These are phyloP conservation scores for Cynara cardunculus DNA, from an alignment of 129 eudicot genomes.

Conservation along the genomic window DNA sequence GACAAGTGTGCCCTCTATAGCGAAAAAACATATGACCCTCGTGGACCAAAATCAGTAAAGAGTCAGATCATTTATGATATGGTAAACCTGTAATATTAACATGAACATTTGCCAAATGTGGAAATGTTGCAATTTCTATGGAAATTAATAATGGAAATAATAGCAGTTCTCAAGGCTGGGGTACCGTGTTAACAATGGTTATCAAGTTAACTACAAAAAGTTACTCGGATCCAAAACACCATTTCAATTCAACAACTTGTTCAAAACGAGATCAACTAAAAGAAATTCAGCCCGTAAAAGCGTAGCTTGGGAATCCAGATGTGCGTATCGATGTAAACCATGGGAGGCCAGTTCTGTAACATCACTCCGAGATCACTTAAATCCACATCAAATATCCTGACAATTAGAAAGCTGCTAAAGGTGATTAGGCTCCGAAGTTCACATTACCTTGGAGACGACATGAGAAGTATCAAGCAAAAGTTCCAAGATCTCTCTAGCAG, in stretches of 20 bases:
- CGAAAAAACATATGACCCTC: neutral
- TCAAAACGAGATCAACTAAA: neutral
- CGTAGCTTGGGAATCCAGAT: neutral
- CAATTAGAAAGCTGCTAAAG: neutral
- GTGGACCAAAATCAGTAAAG: constrained; percentile 12
- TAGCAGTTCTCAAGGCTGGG: neutral
- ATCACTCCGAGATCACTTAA: neutral
- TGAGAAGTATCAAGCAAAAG: constrained; percentile 85
- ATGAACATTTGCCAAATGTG: neutral
- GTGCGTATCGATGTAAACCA: neutral
- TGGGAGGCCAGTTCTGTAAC: neutral
- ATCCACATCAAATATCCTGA: neutral
- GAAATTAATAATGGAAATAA: neutral
- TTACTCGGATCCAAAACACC: neutral
- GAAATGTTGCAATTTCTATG: neutral
- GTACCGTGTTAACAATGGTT: neutral
- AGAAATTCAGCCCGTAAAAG: neutral
- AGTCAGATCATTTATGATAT: neutral
- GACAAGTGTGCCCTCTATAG: neutral
- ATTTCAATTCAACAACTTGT: neutral
- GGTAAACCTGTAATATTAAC: neutral
- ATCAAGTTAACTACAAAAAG: neutral
- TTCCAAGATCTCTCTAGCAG: constrained; percentile 76
- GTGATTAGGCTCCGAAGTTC: neutral
- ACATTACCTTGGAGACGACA: constrained; percentile 82